phyloP scores from a whole-genome alignment of 208 protist genomes.

The Trypanosoma mega region DNA sequence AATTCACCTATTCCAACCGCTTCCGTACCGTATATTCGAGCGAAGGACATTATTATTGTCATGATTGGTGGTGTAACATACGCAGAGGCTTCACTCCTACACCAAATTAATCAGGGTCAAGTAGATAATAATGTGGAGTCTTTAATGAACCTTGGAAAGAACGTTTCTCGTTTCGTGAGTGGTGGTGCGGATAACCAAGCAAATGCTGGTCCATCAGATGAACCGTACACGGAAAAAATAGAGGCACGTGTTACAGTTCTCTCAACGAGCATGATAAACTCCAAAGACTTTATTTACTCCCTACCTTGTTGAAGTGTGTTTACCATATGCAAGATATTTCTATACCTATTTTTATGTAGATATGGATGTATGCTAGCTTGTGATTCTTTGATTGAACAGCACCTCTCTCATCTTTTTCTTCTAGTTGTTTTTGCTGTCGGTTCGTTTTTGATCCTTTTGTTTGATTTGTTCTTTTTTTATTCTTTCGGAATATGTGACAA shows the following conservation, averaged over 20 bases:
- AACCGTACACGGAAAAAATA: constrained; percentile 82
- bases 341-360: no score
- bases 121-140: constrained; percentile 82
- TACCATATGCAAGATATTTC: no score
- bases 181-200: constrained; percentile 18
- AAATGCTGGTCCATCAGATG: constrained; percentile 30
- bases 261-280: constrained; percentile 79
- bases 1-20: constrained; percentile 53
- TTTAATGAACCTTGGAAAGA: constrained; percentile 76
- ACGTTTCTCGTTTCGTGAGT: constrained; percentile 48
- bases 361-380: no score
- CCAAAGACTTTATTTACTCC: constrained; percentile 72
- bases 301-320: constrained; percentile 35
- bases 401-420: constrained; percentile 1
- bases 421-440: constrained; percentile 5
- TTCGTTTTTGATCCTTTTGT: no score
- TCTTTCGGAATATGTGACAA: no score
- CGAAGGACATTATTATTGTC: constrained; percentile 84
- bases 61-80: constrained; percentile 84
- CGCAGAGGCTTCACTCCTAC: constrained; percentile 70
- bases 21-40: constrained; percentile 50
- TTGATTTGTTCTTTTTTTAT: no score
- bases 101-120: constrained; percentile 71
- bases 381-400: no score
- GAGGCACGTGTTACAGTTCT: constrained; percentile 72